Evolutionary conservation across 495 filamentous ascomycete species (phyloP).

Genomic region (Jackrogersella minutella): DNA sequence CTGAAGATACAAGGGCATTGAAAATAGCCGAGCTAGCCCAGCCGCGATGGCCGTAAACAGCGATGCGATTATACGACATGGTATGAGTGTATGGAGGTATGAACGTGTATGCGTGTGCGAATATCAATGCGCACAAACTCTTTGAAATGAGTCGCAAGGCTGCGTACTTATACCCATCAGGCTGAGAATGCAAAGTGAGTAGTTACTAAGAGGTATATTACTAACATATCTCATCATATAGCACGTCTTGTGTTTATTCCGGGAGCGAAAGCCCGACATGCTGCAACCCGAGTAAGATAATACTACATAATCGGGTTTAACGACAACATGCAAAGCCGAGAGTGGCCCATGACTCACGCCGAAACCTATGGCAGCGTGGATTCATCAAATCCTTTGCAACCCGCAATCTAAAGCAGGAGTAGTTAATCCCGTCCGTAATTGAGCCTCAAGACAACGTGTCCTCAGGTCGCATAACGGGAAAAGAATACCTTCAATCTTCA

Average conservation of each 20-base stretch:
- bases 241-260: neutral
- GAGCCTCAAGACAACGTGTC: neutral
- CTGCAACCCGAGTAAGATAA: neutral
- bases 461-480: neutral
- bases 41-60: conserved; percentile 42
- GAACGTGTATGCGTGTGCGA: neutral
- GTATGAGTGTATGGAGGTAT: no score
- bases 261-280: neutral
- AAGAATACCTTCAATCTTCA: no score
- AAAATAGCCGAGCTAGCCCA: conserved; percentile 39
- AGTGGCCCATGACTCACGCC: neutral
- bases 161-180: neutral
- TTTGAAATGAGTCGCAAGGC: neutral
- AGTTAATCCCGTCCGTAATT: neutral
- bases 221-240: neutral
- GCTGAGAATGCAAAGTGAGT: neutral
- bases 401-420: neutral
- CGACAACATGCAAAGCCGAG: neutral
- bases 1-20: conserved; percentile 29
- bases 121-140: no score
- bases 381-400: neutral
- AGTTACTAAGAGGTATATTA: neutral
- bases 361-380: neutral
- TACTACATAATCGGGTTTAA: neutral
- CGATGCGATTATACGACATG: conserved; percentile 50